Evolutionary conservation across 139 green algal genomes (phyloP).

Genomic region (Chlorella sorokiniana): DNA sequence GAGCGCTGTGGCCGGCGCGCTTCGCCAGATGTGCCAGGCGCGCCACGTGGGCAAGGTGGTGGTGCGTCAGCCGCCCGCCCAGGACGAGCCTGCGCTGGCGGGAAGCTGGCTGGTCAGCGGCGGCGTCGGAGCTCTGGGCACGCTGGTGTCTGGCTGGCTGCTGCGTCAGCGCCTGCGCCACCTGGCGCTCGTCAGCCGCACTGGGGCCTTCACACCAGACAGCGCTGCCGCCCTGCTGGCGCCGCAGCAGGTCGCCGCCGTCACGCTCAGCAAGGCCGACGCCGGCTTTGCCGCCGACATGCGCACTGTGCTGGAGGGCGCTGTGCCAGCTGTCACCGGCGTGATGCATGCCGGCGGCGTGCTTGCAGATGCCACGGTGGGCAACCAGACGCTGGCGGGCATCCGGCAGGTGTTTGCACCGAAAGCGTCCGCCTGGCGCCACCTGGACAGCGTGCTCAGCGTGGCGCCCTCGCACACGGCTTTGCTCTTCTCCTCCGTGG

Average conservation of each 20-base stretch:
- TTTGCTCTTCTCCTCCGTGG: constrained; percentile 83
- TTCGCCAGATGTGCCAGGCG: constrained; percentile 85
- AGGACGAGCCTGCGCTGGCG: neutral
- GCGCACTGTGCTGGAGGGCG: neutral
- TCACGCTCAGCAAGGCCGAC: constrained; percentile 42
- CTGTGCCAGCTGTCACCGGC: constrained; percentile 1
- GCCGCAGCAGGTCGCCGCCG: neutral
- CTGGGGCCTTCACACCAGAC: constrained; percentile 11
- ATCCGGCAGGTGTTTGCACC: constrained; percentile 57
- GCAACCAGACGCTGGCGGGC: constrained; percentile 51
- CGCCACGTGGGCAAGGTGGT: constrained; percentile 89
- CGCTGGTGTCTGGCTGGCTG: constrained; percentile 40
- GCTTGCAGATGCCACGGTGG: constrained; percentile 73
- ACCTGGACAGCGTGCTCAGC: neutral
- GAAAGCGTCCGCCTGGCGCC: constrained; percentile 47
- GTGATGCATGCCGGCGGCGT: constrained; percentile 78
- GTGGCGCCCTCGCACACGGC: constrained; percentile 1
- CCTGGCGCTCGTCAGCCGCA: constrained; percentile 33
- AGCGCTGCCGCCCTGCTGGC: neutral
- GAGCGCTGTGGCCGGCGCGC: constrained; percentile 56
- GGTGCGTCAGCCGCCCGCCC: constrained; percentile 24
- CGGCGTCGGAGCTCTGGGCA: constrained; percentile 32
- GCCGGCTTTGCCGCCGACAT: constrained; percentile 25
- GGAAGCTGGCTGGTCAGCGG: constrained; percentile 22
- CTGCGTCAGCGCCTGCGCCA: constrained; percentile 27